Evolutionary conservation across 192 early-diverging fungal genomes (phyloP).

Genomic region (Thamnidium elegans): DNA sequence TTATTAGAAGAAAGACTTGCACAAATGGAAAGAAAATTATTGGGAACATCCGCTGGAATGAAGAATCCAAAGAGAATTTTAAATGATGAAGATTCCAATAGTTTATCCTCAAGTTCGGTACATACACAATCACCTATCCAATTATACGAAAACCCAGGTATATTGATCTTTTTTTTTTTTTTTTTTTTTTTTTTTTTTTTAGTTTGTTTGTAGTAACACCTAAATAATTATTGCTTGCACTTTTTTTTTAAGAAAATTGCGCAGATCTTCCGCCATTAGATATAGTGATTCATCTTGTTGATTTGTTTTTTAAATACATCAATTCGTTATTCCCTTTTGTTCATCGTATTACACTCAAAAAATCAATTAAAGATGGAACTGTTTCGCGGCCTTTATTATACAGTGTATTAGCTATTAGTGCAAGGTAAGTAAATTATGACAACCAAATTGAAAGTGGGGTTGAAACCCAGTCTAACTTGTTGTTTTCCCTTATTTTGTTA

Average conservation of each 20-base stretch:
- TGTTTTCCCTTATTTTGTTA: not conserved
- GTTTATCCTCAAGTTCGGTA: not conserved
- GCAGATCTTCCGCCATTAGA: constrained; percentile 43
- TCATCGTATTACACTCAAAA: constrained; percentile 43
- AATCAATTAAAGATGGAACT: constrained; percentile 41
- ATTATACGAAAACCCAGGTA: constrained; percentile 12
- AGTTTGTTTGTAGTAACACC: not conserved
- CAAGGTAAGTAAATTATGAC: constrained; percentile 27
- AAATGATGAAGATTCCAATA: constrained; percentile 2
- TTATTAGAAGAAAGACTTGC: constrained; percentile 30
- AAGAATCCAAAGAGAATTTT: not conserved
- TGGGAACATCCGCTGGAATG: constrained; percentile 1
- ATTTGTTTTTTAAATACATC: constrained; percentile 47
- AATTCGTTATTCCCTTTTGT: constrained; percentile 47
- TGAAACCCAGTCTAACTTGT: not conserved
- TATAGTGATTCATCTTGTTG: constrained; percentile 41
- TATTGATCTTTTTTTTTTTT: not conserved
- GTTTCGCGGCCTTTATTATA: constrained; percentile 44
- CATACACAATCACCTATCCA: constrained; percentile 9
- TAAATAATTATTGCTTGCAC: not conserved
- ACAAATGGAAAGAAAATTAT: constrained; percentile 17
- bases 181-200: not conserved
- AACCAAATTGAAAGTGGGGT: not conserved
- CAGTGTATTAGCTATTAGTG: constrained; percentile 44
- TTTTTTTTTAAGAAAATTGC: not conserved